These are phyloP conservation scores for Tetramitus jugosus DNA, from an alignment of 208 protist species.

Conservation along the genomic window DNA sequence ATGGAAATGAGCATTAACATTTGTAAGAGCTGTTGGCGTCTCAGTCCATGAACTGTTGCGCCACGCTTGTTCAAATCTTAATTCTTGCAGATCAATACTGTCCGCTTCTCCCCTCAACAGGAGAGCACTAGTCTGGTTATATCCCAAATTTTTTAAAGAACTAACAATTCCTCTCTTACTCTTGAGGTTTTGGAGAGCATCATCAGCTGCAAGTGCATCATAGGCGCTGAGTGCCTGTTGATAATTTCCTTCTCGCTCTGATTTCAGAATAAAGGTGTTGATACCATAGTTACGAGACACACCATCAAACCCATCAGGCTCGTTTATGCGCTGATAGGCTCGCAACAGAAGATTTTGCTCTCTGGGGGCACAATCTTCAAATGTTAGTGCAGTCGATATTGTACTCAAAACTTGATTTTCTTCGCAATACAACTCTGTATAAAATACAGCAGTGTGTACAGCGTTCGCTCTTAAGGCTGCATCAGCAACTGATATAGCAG, in stretches of 20 bases:
- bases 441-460: neutral
- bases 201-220: neutral
- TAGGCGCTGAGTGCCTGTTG: neutral
- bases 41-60: neutral
- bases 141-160: constrained; percentile 8
- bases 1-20: neutral
- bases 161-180: neutral
- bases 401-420: neutral
- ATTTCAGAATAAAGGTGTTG: neutral
- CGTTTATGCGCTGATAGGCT: neutral
- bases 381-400: neutral
- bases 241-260: neutral
- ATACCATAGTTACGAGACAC: constrained; percentile 1
- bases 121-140: no score
- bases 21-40: neutral
- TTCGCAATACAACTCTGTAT: neutral
- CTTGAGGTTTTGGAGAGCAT: neutral
- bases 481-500: neutral
- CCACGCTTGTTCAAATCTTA: neutral
- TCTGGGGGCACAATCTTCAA: neutral
- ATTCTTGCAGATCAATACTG: neutral
- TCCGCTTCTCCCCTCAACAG: no score
- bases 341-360: neutral
- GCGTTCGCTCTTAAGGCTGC: neutral
- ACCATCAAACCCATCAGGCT: constrained; percentile 19